Conservation (phyloP, 169 alveolate genomes). For the Plasmodium vivax region DNA sequence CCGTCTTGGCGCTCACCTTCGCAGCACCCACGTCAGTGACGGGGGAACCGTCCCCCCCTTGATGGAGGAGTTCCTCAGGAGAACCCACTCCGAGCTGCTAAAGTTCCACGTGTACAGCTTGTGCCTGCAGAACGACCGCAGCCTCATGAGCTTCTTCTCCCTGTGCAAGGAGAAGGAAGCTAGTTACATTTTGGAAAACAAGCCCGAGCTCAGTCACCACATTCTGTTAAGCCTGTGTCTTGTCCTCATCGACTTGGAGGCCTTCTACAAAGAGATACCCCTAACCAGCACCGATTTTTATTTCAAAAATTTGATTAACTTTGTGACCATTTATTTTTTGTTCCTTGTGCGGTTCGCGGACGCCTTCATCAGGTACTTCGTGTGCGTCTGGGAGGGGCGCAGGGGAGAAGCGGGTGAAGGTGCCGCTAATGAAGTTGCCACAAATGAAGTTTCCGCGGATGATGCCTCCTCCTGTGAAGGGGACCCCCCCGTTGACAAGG, state of each 20-base stretch:
- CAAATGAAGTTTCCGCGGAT: no score
- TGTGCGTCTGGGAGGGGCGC: slow-evolving; percentile 24
- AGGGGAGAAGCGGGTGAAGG: neutral
- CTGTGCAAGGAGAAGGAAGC: slow-evolving; percentile 34
- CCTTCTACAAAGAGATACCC: slow-evolving; percentile 26
- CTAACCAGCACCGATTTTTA: neutral
- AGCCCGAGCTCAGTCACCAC: slow-evolving; percentile 37
- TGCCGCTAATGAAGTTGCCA: no score
- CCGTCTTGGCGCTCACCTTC: neutral
- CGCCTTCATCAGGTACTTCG: slow-evolving; percentile 12
- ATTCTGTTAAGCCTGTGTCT: slow-evolving; percentile 55
- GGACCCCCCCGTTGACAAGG: neutral
- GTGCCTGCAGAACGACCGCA: neutral
- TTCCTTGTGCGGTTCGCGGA: slow-evolving; percentile 3
- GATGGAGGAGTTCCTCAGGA: slow-evolving; percentile 29
- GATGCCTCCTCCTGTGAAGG: neutral
- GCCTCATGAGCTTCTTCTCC: slow-evolving; percentile 4
- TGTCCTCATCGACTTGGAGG: slow-evolving; percentile 41
- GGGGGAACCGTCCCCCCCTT: neutral
- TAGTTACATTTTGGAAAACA: slow-evolving; percentile 19
- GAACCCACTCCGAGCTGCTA: neutral
- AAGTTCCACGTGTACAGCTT: slow-evolving; percentile 40
- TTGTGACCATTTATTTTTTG: slow-evolving; percentile 50
- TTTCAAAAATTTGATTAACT: slow-evolving; percentile 47
- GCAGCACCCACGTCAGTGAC: neutral